Conservation (phyloP, 2,329 filamentous ascomycete species). For the Xylariaceae sp. region DNA sequence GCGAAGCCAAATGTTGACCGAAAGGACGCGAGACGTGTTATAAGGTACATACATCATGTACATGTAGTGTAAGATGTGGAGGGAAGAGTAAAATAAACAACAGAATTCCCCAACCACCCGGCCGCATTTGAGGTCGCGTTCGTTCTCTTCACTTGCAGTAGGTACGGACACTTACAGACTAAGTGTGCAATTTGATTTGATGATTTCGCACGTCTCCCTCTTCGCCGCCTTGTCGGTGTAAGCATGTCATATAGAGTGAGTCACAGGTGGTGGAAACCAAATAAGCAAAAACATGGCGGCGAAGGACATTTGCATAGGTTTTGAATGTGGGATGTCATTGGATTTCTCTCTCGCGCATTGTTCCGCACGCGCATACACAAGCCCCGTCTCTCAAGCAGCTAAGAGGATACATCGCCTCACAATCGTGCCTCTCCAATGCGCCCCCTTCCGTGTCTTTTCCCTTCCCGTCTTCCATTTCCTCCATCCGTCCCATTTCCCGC, state of each 20-base stretch:
- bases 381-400: conserved; percentile 13
- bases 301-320: conserved; percentile 7
- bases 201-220: neutral
- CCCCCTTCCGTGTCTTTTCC: conserved; percentile 6
- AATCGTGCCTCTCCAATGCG: conserved; percentile 3
- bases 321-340: conserved; percentile 27
- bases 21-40: conserved; percentile 23
- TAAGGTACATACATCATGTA: too few species aligned
- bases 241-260: conserved; percentile 8
- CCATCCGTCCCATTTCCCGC: conserved; percentile 4
- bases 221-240: conserved; percentile 13
- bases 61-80: conserved; percentile 5
- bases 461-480: neutral
- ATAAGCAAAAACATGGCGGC: conserved; percentile 12
- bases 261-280: conserved; percentile 6
- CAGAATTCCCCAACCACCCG: conserved; percentile 12
- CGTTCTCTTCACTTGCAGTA: conserved; percentile 19
- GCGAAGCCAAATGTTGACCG: conserved; percentile 27
- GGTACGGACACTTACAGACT: conserved; percentile 20
- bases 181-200: conserved; percentile 16
- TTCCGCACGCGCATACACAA: conserved; percentile 12
- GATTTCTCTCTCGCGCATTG: conserved; percentile 7
- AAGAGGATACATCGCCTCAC: conserved; percentile 15
- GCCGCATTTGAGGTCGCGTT: conserved; percentile 29
- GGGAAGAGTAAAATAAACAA: conserved; percentile 6